Percentiles rank a stretch among this genome's conserved stretches.
Conservation (phyloP, 2,329 filamentous ascomycete species). For the Tolypocladium endophyticum region DNA sequence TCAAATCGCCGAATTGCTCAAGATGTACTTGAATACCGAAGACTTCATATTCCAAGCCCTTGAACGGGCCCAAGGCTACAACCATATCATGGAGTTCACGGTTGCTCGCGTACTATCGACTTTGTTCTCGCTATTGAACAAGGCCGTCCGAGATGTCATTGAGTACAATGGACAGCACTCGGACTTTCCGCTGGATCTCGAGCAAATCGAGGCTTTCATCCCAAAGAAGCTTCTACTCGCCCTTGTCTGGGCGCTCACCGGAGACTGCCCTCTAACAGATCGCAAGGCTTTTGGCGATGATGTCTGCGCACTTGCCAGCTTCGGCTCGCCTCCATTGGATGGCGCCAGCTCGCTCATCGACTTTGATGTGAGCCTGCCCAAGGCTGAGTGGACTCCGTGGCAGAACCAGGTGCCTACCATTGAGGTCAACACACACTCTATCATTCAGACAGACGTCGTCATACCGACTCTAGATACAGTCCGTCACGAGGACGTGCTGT, state of each 20-base stretch:
- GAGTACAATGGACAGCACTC: conserved; percentile 93
- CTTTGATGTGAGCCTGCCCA: conserved; percentile 80
- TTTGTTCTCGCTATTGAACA: conserved; percentile 90
- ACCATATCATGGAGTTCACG: conserved; percentile 98
- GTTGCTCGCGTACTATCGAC: conserved; percentile 83
- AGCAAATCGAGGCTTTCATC: conserved; percentile 81
- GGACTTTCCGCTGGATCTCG: conserved; percentile 84
- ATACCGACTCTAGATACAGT: conserved; percentile 97
- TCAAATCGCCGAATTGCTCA: conserved; percentile 69
- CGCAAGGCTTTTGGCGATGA: conserved; percentile 85
- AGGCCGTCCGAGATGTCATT: conserved; percentile 80
- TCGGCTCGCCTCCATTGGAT: conserved; percentile 72
- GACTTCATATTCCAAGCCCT: conserved; percentile 73
- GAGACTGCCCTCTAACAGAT: conserved; percentile 81
- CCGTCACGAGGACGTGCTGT: conserved; percentile 96
- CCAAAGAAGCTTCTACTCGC: conserved; percentile 91
- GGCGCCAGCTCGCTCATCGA: conserved; percentile 84
- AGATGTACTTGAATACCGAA: conserved; percentile 64
- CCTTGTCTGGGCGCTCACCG: conserved; percentile 89
- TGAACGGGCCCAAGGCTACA: conserved; percentile 64
- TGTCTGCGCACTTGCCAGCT: conserved; percentile 69
- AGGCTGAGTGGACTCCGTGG: conserved; percentile 85
- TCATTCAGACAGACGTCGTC: conserved; percentile 95
- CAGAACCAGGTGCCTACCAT: conserved; percentile 88
- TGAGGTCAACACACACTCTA: conserved; percentile 96